Base-by-base conservation (phyloP, 768 basidiomycete species). In the Lentinula edodes region DNA sequence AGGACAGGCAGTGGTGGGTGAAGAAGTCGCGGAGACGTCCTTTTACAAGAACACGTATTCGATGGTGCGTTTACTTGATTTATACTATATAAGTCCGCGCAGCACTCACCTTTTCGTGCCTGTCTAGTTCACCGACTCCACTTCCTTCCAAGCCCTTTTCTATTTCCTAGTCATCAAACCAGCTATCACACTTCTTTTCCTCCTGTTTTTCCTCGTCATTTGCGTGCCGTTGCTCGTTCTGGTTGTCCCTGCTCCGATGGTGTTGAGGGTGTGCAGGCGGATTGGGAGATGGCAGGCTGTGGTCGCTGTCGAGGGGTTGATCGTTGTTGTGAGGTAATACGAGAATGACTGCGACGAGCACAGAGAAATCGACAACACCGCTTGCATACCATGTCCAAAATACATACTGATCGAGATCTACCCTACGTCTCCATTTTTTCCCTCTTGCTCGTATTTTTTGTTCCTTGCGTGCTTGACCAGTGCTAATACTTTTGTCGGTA, bases 91-190 rank as follows among this genome's bases (percentile, higher is more conserved):
- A 5, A 39, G 7, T 39, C 13, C 38, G 38, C 38, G 7, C 38
- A 1, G 9, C 13, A 9, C 13, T 39, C 52, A 28, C 10, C 51
- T 0, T 36, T 20, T 20, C 9, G 51, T 20, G 28, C 45, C 32
- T 8, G 5, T 51, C 18, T 65, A 91, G 90, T 93, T 93, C 73
- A 86, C 87, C 45, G 91, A 93, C 67, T 75, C 88, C 42, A 90
- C 88, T 5, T 89, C 91, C 16, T 93, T 91, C 72, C 89, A 90
- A 75, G 87, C 91, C 0, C 79, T 93, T 3, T 93, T 93, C 78
- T 93, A 93, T 71, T 93, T 93, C 74, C 81, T 93, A 63, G 89
- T 93, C 54, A 86, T 93, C 76, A 93, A 93, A 70, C 90, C 91
- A 2, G 80, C 84, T 35, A 89, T 93, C 71, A 91, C 90, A 0